Evolutionary conservation across 2,329 filamentous ascomycete species (phyloP), one percentile per base, ranked within the genome.

Genomic region (Alternaria brassicicola): DNA sequence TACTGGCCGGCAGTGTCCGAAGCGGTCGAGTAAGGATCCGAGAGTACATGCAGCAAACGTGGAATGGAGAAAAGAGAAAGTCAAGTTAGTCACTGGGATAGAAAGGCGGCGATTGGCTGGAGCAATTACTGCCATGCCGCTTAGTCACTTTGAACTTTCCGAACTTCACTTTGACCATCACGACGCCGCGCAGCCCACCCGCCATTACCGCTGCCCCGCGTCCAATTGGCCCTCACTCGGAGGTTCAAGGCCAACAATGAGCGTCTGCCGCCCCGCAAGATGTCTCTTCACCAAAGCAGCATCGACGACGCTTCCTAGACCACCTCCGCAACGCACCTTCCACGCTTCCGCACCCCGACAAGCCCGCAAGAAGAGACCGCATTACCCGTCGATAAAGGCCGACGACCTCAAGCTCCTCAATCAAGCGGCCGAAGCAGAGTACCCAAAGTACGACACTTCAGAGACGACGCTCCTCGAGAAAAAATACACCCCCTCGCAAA

Each of bases 401-500:
- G 67, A 72, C 21, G 78, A 81, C 57, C 68, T 76, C 43, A 63
- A 73, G 49, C 67, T 74, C n/a, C 66, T 77, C 38, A 72, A 72
- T 48, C 57, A 73, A 57, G 67, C 67, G 1, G 75, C 75, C 31
- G 68, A 66, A 45, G 52, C 56, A 26, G 52, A 67, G 6, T 88
- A 88, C 70, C 83, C 87, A 62, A 81, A 85, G 13, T 95, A 93
- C 80, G 87, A 86, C 13, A 78, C 83, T 38, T 83, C 57, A 12
- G 75, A 76, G 57, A 65, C 66, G 4, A 50, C 53, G 13, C 69
- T 77, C 12, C 83, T 97, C 57, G 78, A 79, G 57, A 79, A 86
- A 71, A 85, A 85, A 68, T 98, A 97, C 82, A 91, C 92, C 0
- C 84, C 88, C 15, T 87, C 89, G 75, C 94, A 98, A 80, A 83